Evolutionary conservation across 306 rosid genomes (phyloP), one percentile per base, ranked within the genome.

Genomic region (Vigna angularis): DNA sequence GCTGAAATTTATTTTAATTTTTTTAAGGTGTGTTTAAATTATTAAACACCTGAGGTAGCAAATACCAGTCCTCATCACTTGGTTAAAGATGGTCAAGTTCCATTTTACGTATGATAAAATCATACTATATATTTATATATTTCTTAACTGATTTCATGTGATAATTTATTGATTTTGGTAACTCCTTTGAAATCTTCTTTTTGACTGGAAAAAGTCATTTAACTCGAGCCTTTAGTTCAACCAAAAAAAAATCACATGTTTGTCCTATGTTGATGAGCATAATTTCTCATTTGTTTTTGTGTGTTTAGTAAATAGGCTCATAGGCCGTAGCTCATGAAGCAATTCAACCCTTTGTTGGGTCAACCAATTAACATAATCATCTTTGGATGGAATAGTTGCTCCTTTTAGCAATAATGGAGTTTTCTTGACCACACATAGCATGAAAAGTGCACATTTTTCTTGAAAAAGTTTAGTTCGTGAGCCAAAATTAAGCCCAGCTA

Each of bases 1-100:
- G 61, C 78, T 64, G 57, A 64, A 63, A 48, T 70, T 70, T 76
- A 69, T 11, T 63, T 69, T 40, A 40, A 40, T 40, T 40, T 40
- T 40, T 40, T 40, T 40, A 8, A 40, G 45, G 11, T 40, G 45
- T 76, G 74, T 11, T 63, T 61, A 28, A 51, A 42, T 53, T 72
- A 42, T 75, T 44, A 51, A 20, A 50, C 57, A 44, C 53, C 53
- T 14, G 68, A 55, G 47, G 10, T 51, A 9, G 20, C 44, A 24
- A 70, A 7, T 58, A 26, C 58, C 36, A 26, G n/a, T 34, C 30
- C 64, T 22, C n/a, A 53, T 70, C 66, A 36, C 45, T 79, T 17
- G 44, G 56, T 71, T 70, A 51, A 50, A 71, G 65, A 50, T 17
- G 51, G 63, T 78, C 14, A 49, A 26, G 30, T 64, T 58, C 14